Percentiles rank a stretch among this genome's conserved stretches.
Conservation (phyloP, 108 stramenopile genomes). For the Hondaea fermentalgiana region DNA sequence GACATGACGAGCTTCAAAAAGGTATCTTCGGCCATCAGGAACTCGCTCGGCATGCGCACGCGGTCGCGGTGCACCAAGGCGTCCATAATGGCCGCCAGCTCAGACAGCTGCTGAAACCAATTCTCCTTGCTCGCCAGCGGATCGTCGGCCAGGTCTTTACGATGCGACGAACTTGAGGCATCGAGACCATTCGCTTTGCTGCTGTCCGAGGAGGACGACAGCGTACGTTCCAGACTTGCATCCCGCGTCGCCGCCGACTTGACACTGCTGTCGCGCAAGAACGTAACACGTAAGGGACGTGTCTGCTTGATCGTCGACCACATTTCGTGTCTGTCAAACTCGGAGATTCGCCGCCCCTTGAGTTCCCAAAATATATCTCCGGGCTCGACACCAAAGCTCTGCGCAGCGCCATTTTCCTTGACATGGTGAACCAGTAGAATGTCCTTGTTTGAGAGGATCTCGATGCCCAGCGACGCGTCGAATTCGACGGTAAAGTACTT, state of each 20-base stretch:
- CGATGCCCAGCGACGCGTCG: neutral
- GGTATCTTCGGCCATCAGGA: constrained; percentile 3
- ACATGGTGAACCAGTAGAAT: constrained; percentile 1
- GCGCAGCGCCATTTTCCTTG: neutral
- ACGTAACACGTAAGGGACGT: neutral
- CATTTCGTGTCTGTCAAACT: neutral
- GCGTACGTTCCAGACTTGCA: neutral
- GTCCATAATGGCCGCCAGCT: constrained; percentile 15
- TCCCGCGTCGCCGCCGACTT: neutral
- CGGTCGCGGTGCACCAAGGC: neutral
- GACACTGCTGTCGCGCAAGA: neutral
- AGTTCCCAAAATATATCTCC: constrained; percentile 10
- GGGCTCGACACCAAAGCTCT: neutral
- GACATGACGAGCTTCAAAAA: constrained; percentile 6
- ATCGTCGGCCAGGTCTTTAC: neutral
- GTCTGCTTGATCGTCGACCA: neutral
- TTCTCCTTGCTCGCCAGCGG: constrained; percentile 3
- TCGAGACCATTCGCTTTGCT: neutral
- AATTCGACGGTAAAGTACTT: neutral
- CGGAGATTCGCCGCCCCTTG: neutral
- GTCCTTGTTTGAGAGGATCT: constrained; percentile 9
- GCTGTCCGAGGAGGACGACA: neutral
- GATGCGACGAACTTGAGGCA: neutral
- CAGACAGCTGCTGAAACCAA: constrained; percentile 5
- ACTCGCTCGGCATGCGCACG: constrained; percentile 11